phyloP scores from a whole-genome alignment of 164 flowering plant genomes.

The Litsea cubeba region DNA sequence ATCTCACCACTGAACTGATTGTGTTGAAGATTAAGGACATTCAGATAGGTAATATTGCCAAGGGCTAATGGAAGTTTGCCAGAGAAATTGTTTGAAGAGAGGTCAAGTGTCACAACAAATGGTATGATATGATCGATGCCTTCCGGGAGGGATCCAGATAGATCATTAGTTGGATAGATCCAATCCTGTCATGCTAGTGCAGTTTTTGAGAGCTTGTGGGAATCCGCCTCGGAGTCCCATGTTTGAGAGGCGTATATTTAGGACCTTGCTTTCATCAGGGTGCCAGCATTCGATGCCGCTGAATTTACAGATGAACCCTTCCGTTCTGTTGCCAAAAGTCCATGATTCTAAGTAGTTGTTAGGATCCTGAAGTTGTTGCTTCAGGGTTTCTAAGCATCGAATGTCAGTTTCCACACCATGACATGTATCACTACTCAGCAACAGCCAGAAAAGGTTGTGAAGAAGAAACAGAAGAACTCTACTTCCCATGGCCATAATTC shows the following conservation, averaged over 20 bases:
- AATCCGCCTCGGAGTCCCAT: constrained; percentile 68
- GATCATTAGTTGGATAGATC: constrained; percentile 59
- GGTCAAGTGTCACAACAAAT: constrained; percentile 47
- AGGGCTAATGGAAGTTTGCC: constrained; percentile 50
- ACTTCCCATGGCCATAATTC: neutral
- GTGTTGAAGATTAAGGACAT: constrained; percentile 45
- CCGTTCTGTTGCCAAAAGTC: constrained; percentile 38
- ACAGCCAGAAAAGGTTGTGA: neutral
- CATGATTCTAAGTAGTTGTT: constrained; percentile 36
- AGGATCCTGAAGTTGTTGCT: constrained; percentile 46
- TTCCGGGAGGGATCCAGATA: constrained; percentile 52
- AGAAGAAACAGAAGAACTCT: constrained; percentile 1
- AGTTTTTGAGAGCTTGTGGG: constrained; percentile 49
- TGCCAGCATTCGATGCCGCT: constrained; percentile 80
- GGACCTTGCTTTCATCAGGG: constrained; percentile 56
- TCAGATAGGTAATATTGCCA: constrained; percentile 45
- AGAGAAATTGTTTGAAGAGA: constrained; percentile 58
- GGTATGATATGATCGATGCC: constrained; percentile 27
- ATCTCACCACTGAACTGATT: constrained; percentile 53
- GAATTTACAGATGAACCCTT: constrained; percentile 69
- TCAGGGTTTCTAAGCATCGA: constrained; percentile 45
- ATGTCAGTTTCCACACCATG: constrained; percentile 36
- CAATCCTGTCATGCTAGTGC: constrained; percentile 59
- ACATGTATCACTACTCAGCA: constrained; percentile 11
- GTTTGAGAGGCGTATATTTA: constrained; percentile 45